Percentiles rank a stretch among this genome's conserved stretches.
Evolutionary conservation across 495 filamentous ascomycete genomes (phyloP).

Genomic region (Neurospora africana): DNA sequence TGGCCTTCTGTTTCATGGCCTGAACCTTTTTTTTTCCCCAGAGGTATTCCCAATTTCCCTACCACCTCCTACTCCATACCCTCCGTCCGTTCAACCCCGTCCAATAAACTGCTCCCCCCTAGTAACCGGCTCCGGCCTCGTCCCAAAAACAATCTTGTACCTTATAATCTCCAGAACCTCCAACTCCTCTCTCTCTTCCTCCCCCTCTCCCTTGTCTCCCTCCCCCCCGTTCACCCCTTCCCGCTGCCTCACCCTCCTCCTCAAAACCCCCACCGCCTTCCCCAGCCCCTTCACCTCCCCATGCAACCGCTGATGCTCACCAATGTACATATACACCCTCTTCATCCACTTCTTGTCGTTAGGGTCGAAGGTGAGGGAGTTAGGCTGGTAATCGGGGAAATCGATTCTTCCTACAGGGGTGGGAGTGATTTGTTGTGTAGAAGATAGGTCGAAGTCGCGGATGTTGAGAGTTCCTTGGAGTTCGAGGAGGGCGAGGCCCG

Average conservation of each 20-base stretch:
- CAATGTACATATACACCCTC: conserved; percentile 74
- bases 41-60: background rate
- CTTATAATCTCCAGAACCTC: conserved; percentile 76
- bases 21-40: background rate
- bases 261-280: conserved; percentile 68
- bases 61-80: background rate
- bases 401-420: conserved; percentile 61
- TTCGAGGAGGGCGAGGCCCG: conserved; percentile 72
- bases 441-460: conserved; percentile 21
- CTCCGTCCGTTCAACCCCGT: background rate
- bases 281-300: conserved; percentile 82
- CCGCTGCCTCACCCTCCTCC: conserved; percentile 7
- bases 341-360: conserved; percentile 70
- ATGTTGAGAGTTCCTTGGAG: conserved; percentile 80
- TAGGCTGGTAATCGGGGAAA: conserved; percentile 61
- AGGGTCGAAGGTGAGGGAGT: conserved; percentile 25
- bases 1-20: background rate
- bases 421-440: conserved; percentile 16
- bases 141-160: conserved; percentile 81
- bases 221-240: background rate
- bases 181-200: conserved; percentile 30
- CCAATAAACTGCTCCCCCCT: background rate
- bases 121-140: conserved; percentile 75
- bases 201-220: conserved; percentile 9
- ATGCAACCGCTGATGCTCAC: conserved; percentile 77